Percentiles rank a stretch among this genome's conserved stretches.
Conservation (phyloP, 2,329 filamentous ascomycete genomes). For the Pleochaeta shiraiana region DNA sequence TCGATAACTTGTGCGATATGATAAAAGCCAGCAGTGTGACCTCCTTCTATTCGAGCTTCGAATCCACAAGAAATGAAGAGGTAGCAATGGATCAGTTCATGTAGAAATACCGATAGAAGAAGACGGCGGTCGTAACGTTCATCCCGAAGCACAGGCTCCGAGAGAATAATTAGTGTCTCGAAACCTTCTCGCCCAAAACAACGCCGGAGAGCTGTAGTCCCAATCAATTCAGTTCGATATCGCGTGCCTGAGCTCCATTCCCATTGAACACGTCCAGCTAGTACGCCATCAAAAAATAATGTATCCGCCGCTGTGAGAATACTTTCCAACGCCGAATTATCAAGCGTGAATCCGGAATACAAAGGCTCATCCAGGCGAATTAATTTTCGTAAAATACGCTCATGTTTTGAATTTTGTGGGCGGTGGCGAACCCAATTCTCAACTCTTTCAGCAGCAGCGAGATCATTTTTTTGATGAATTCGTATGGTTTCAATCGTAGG, state of each 20-base stretch:
- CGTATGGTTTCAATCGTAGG: conserved; percentile 9
- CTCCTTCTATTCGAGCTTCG: conserved; percentile 30
- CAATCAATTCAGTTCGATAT: conserved; percentile 34
- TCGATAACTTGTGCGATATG: conserved; percentile 38
- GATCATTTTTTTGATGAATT: not conserved
- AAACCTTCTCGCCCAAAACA: conserved; percentile 24
- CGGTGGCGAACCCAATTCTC: conserved; percentile 8
- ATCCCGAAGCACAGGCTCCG: conserved; percentile 32
- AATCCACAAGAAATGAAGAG: conserved; percentile 40
- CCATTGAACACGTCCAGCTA: conserved; percentile 36
- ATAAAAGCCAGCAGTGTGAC: conserved; percentile 37
- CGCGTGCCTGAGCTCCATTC: conserved; percentile 33
- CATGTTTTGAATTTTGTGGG: conserved; percentile 8
- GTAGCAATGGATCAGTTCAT: conserved; percentile 46
- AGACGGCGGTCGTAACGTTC: conserved; percentile 32
- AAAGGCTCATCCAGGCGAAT: conserved; percentile 29
- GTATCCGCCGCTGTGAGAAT: conserved; percentile 40
- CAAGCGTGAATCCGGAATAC: conserved; percentile 26
- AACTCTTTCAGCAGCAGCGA: conserved; percentile 12
- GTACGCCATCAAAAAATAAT: conserved; percentile 35
- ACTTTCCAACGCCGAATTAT: conserved; percentile 32
- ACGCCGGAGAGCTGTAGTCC: conserved; percentile 35
- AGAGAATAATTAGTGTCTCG: conserved; percentile 40
- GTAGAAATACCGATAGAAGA: conserved; percentile 41
- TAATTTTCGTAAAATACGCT: conserved; percentile 32